phyloP scores from a whole-genome alignment of 441 rosid genomes.

The Erodium moschatum region DNA sequence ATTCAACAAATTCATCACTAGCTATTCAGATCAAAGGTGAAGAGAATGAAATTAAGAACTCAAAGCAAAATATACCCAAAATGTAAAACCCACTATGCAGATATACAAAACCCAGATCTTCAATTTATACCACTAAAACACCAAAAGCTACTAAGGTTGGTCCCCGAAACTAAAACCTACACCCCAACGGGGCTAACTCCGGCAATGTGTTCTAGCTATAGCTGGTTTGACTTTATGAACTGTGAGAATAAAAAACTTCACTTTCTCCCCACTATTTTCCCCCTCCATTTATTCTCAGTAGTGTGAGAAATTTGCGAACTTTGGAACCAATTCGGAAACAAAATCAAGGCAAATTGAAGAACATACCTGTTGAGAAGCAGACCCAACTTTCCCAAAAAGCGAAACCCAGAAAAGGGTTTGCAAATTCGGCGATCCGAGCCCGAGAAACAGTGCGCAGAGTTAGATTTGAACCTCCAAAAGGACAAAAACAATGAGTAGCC shows the following conservation, averaged over 20 bases:
- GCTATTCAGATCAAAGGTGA: background rate
- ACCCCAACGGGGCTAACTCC: background rate
- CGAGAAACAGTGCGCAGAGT: constrained; percentile 17
- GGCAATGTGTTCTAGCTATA: constrained; percentile 6
- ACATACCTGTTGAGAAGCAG: constrained; percentile 30
- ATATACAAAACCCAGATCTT: constrained; percentile 26
- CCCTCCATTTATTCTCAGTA: constrained; percentile 16
- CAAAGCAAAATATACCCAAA: constrained; percentile 10
- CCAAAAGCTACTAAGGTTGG: background rate
- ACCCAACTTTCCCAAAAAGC: constrained; percentile 22
- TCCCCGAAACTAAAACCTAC: background rate
- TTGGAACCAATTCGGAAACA: constrained; percentile 13
- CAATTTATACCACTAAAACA: constrained; percentile 7
- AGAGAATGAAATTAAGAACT: background rate
- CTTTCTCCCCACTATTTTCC: background rate
- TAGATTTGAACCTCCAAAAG: constrained; percentile 25
- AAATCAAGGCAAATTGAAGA: constrained; percentile 15
- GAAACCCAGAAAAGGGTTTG: constrained; percentile 22
- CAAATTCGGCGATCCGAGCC: constrained; percentile 38
- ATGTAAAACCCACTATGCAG: constrained; percentile 16
- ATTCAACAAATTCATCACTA: background rate
- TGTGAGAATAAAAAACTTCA: background rate
- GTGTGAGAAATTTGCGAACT: constrained; percentile 14
- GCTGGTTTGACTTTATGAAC: constrained; percentile 21
- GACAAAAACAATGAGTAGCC: constrained; percentile 27